Conservation (phyloP, 169 alveolate species). For the Plasmodium billcollinsi region DNA sequence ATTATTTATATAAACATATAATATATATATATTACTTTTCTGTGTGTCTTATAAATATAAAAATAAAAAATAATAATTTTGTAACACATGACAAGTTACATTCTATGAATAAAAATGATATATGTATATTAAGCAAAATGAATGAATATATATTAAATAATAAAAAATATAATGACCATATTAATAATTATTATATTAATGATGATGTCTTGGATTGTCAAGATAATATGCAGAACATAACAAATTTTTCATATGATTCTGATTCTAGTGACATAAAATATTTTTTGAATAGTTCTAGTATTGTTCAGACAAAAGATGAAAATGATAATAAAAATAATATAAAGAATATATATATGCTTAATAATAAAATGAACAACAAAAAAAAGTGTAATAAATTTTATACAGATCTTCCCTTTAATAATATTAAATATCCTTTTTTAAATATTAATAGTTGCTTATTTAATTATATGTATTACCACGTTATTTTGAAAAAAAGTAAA, state of each 20-base stretch:
- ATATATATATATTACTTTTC: conserved; percentile 53
- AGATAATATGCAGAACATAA: no score
- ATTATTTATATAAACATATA: conserved; percentile 49
- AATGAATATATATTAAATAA: not conserved
- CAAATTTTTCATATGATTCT: no score
- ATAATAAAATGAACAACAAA: no score
- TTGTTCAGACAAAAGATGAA: not conserved
- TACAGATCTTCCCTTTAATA: not conserved
- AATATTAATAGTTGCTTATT: conserved; percentile 61
- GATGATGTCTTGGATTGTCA: not conserved
- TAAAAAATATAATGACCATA: not conserved
- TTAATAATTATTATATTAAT: not conserved
- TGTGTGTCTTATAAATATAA: conserved; percentile 47
- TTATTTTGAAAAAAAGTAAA: conserved; percentile 36
- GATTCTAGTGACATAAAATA: not conserved
- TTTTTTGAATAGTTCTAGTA: not conserved
- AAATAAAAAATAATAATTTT: conserved; percentile 19
- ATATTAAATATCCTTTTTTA: conserved; percentile 56
- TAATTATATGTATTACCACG: conserved; percentile 63
- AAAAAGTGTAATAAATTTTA: not conserved
- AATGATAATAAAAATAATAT: not conserved
- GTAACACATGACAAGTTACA: no score
- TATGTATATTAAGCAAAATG: conserved; percentile 6
- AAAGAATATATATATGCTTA: no score
- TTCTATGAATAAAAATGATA: not conserved